phyloP scores from a whole-genome alignment of 371 early-diverging fungal species.

The Gilbertella persicaria region DNA sequence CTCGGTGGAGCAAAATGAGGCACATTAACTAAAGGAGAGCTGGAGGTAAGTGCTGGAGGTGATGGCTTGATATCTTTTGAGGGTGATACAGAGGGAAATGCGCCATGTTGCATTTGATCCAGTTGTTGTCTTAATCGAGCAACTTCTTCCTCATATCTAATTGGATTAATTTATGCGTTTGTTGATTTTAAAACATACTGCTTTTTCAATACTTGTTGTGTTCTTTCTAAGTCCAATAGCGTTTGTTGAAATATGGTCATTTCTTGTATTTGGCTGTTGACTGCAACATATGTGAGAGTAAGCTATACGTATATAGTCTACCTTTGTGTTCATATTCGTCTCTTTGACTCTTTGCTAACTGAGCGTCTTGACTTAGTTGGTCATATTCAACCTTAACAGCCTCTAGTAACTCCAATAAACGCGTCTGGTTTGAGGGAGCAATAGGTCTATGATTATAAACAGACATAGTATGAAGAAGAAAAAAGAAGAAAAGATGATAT shows the following conservation, averaged over 20 bases:
- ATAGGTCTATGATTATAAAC: conserved; percentile 79
- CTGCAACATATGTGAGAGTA: conserved; percentile 27
- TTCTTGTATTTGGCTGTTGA: conserved; percentile 75
- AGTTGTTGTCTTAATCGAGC: conserved; percentile 49
- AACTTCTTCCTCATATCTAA: conserved; percentile 57
- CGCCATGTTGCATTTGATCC: too few relatives aligned
- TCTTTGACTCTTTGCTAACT: conserved; percentile 69
- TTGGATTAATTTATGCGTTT: neutral
- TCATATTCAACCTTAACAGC: conserved; percentile 81
- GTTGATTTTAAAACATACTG: conserved; percentile 41
- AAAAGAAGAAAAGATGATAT: too few relatives aligned
- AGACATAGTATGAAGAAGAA: too few relatives aligned
- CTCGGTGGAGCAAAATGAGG: too few relatives aligned
- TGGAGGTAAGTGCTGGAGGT: conserved; percentile 26
- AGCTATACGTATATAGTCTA: conserved; percentile 30
- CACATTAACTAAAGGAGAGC: too few relatives aligned
- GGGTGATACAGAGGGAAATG: too few relatives aligned
- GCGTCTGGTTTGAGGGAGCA: conserved; percentile 62
- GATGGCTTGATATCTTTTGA: conserved; percentile 22
- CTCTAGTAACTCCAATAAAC: conserved; percentile 81
- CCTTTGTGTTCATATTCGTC: conserved; percentile 88
- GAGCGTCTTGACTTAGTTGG: conserved; percentile 70
- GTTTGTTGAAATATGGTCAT: conserved; percentile 74
- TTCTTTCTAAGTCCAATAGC: conserved; percentile 77
- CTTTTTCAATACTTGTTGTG: conserved; percentile 74